Evolutionary conservation across 139 green algal genomes (phyloP), one percentile per base, ranked within the genome.

Genomic region (Micractinium sp.): DNA sequence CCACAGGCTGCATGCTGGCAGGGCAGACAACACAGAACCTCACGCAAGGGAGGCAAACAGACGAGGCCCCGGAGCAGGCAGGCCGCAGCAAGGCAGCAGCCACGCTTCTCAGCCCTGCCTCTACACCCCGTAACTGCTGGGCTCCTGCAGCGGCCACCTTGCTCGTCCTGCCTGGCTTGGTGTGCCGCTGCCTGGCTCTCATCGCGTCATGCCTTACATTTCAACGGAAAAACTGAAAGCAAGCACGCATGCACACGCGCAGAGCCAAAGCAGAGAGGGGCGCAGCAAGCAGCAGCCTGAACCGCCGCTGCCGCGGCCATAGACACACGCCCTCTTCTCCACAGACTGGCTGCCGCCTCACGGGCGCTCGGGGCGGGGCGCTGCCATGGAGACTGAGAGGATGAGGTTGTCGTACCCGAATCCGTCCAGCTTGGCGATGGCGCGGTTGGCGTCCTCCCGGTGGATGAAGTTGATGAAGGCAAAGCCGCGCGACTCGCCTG

Each of bases 401-500:
- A 99, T 99, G 85, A 99, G 95, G 93, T 99, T 99, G 92, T 99
- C 98, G 92, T 99, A 99, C 23, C 78, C 56, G 41, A 35, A 39
- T 23, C 47, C 97, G 89, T 99, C 95, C 73, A 99, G 93, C 87
- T 96, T 98, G 82, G 95, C 90, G 85, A 99, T 99, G 27, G 97
- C 97, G 15, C 95, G 92, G 66, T 97, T 91, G 15, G 96, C 98
- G 84, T 99, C 96, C 63, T 99, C 95, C 87, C 94, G 95, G 60
- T 87, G 90, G 60, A 97, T 91, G 87, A 99, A 99, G 93, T 99
- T 99, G 92, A 99, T 96, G 87, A 99, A 99, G 0, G 96, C 98
- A 94, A 99, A 99, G 76, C 98, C 98, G 27, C 98, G 91, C 87
- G 92, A 96, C 92, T 98, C 96, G 69, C 94, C 93, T 90, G 87